Percentiles rank a stretch among this genome's conserved stretches.
Conservation (phyloP, 75 land plant genomes). For the Larix kaempferi region DNA sequence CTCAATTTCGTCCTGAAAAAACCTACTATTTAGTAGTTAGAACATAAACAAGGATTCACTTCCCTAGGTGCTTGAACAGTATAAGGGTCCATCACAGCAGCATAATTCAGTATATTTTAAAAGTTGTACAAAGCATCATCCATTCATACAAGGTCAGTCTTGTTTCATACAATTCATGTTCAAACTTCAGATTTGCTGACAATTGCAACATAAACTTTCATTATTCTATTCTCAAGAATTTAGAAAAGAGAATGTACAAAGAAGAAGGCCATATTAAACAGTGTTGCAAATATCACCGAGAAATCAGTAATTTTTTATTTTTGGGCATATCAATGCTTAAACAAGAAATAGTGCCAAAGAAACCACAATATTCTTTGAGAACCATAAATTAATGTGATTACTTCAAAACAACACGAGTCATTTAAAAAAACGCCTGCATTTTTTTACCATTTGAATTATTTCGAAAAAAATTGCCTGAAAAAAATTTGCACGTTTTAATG, state of each 20-base stretch:
- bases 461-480: too few species aligned
- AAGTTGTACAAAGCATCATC: not conserved
- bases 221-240: not conserved
- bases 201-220: not conserved
- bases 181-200: not conserved
- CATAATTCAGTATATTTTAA: not conserved
- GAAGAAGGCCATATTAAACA: not conserved
- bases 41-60: not conserved
- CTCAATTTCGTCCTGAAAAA: constrained; percentile 85
- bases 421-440: too few species aligned
- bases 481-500: too few species aligned
- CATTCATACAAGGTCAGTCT: not conserved
- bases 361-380: too few species aligned
- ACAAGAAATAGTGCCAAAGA: too few species aligned
- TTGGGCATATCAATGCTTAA: too few species aligned
- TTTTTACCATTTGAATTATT: too few species aligned
- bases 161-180: not conserved
- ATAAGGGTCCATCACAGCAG: not conserved
- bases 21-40: not conserved
- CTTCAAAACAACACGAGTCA: too few species aligned
- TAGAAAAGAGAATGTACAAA: too few species aligned
- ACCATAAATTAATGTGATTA: too few species aligned
- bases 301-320: too few species aligned
- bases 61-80: not conserved
- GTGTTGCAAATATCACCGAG: too few species aligned